These are phyloP conservation scores for Phytopythium delawarense DNA, from an alignment of 352 stramenopile species.

Conservation along the genomic window DNA sequence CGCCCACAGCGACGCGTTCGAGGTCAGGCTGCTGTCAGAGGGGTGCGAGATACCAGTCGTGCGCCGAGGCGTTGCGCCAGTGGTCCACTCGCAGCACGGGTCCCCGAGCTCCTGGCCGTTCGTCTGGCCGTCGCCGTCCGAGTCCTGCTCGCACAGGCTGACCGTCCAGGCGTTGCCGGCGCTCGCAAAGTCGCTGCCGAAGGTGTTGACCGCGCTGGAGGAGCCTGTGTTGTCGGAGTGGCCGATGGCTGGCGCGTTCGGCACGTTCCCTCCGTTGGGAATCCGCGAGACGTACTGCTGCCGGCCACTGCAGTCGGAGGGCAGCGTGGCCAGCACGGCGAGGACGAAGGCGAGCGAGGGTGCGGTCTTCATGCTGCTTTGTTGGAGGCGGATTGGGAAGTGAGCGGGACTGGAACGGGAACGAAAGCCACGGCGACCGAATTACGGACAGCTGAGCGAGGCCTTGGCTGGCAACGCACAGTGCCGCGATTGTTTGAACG, in stretches of 20 bases:
- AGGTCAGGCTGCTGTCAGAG: constrained; percentile 15
- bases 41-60: constrained; percentile 26
- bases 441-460: too few relatives aligned
- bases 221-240: constrained; percentile 21
- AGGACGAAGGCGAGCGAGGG: constrained; percentile 1
- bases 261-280: constrained; percentile 38
- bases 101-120: constrained; percentile 86
- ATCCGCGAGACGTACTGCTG: constrained; percentile 23
- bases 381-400: neutral
- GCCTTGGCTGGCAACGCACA: too few relatives aligned
- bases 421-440: neutral
- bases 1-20: constrained; percentile 22
- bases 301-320: constrained; percentile 1
- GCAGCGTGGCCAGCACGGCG: constrained; percentile 3
- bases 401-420: neutral
- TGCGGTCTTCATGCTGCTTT: constrained; percentile 1
- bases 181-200: constrained; percentile 28
- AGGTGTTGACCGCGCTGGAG: constrained; percentile 17
- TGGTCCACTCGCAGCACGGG: constrained; percentile 61
- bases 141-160: constrained; percentile 40
- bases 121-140: constrained; percentile 73
- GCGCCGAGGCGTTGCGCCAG: constrained; percentile 7
- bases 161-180: constrained; percentile 31
- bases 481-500: neutral
- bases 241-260: constrained; percentile 25